Conservation (phyloP, 2,329 filamentous ascomycete genomes). For the Coniochaeta sp. region DNA sequence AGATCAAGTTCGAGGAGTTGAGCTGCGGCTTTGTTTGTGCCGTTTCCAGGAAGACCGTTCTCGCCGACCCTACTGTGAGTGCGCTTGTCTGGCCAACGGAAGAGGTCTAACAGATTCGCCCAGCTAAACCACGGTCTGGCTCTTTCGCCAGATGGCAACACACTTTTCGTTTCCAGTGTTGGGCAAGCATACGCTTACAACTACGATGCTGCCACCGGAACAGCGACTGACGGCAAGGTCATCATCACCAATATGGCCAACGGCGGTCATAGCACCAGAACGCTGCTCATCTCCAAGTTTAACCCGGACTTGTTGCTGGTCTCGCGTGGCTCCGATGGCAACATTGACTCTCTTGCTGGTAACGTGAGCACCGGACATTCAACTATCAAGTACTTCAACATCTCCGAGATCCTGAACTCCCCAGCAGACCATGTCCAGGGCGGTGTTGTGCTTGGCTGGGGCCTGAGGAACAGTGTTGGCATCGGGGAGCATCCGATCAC, state of each 20-base stretch:
- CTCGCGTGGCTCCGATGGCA: conserved; percentile 2
- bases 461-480: conserved; percentile 50
- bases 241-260: conserved; percentile 38
- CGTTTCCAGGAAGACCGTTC: conserved; percentile 2
- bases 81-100: background rate
- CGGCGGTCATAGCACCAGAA: conserved; percentile 42
- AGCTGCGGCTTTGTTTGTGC: conserved; percentile 2
- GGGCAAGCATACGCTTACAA: conserved; percentile 38
- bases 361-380: background rate
- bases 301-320: conserved; percentile 40
- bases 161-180: conserved; percentile 26
- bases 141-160: conserved; percentile 17
- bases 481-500: conserved; percentile 37
- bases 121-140: conserved; percentile 17
- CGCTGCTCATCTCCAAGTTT: conserved; percentile 35
- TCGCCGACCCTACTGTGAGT: conserved; percentile 3
- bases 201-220: conserved; percentile 35
- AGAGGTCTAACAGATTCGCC: background rate
- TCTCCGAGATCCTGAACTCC: conserved; percentile 15
- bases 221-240: conserved; percentile 27
- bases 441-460: conserved; percentile 21
- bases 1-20: conserved; percentile 2
- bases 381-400: background rate
- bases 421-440: conserved; percentile 33
- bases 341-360: background rate